phyloP scores from a whole-genome alignment of 345 rosid species.

The Odontarrhena argentea region DNA sequence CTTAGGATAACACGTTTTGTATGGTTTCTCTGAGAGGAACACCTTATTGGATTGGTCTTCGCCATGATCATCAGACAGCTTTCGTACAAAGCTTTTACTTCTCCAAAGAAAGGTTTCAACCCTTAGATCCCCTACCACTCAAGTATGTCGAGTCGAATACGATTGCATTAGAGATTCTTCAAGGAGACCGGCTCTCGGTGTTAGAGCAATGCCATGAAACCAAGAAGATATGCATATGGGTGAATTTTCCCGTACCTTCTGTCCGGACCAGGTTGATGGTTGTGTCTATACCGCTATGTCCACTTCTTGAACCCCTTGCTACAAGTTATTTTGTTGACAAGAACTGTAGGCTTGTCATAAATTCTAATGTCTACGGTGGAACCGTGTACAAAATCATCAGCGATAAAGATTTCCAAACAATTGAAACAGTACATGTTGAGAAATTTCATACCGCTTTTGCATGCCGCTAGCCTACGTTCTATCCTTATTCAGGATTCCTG shows the following conservation, averaged over 20 bases:
- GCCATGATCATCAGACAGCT: background rate
- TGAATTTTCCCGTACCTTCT: background rate
- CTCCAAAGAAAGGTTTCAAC: slow-evolving; percentile 1
- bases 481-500: background rate
- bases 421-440: background rate
- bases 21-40: too few species aligned
- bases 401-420: slow-evolving; percentile 4
- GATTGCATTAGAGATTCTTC: background rate
- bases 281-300: too few species aligned
- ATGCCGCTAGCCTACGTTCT: slow-evolving; percentile 17
- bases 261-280: too few species aligned
- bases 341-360: background rate
- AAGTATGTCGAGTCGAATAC: background rate
- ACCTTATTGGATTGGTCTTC: background rate
- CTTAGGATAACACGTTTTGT: too few species aligned
- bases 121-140: background rate
- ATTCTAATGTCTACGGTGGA: background rate
- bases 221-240: slow-evolving; percentile 17
- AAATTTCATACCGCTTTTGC: background rate
- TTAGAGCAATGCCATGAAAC: slow-evolving; percentile 11
- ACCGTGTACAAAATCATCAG: background rate
- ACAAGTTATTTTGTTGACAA: slow-evolving; percentile 5
- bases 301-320: too few species aligned
- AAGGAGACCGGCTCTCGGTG: slow-evolving; percentile 13
- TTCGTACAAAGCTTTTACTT: slow-evolving; percentile 14